Evolutionary conservation across 257 asterid species (phyloP), one percentile per base, ranked within the genome.

Genomic region (Cynanchum wilfordii): DNA sequence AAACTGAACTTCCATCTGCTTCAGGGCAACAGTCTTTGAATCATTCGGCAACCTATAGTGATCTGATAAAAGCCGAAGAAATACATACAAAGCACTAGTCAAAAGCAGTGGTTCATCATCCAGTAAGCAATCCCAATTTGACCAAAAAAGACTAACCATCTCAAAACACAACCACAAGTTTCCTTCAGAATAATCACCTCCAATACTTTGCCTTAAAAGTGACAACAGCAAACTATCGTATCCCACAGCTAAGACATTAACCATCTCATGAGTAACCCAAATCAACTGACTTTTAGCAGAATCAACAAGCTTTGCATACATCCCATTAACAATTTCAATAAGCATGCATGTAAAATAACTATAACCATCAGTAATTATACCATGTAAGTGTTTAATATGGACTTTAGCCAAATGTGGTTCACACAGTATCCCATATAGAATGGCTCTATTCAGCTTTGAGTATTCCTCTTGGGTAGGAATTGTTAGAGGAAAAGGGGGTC

Each of bases 351-450:
- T 90, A 83, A 89, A 90, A 51, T 79, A 84, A 67, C 67, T 77
- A 40, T 80, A 90, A 10, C 95, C 98, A 75, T 93, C 97, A 1
- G 88, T 77, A 19, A 84, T 55, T 27, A 87, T 74, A 24, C 87
- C 95, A 42, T 93, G 96, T 36, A 93, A 79, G 76, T 87, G 97
- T 83, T 90, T 90, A 38, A 89, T 77, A 78, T 87, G 96, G 47
- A 89, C 78, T 73, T 77, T 77, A 27, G 82, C 84, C 52, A 79
- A 79, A 20, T 82, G 82, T 76, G 89, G 78, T 58, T 93, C 91
- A 69, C 80, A 69, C 38, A 90, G 71, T 80, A 89, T 72, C 63
- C 86, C 97, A 66, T 84, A 86, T 19, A 90, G 85, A 72, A 93
- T 82, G 44, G 96, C 96, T 52, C 82, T 82, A 78, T 90, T 93